Percentiles rank a stretch among this genome's conserved stretches.
Conservation (phyloP, 257 asterid species). For the Scutellaria baicalensis region DNA sequence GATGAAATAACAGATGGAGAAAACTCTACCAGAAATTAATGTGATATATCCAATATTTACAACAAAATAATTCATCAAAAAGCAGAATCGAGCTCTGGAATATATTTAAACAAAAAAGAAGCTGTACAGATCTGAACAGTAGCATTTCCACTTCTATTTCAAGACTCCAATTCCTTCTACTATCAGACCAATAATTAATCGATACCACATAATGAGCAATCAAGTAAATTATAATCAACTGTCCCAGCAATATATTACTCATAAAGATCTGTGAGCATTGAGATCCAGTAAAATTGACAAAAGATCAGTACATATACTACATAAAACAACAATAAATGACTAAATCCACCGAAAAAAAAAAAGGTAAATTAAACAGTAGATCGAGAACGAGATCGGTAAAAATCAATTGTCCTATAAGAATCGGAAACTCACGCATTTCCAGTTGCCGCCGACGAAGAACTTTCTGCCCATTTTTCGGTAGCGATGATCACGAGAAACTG, state of each 20-base stretch:
- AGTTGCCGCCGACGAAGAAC: conserved; percentile 98
- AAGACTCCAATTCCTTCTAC: not conserved
- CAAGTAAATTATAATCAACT: not conserved
- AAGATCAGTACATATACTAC: not conserved
- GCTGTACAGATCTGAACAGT: conserved; percentile 13
- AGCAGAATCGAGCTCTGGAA: not conserved
- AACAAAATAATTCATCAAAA: not conserved
- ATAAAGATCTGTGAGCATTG: not conserved
- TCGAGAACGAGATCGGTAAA: conserved; percentile 10
- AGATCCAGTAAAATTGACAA: not conserved
- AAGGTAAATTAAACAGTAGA: conserved; percentile 1
- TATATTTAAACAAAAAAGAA: not conserved
- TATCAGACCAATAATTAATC: not conserved
- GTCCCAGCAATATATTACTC: not conserved
- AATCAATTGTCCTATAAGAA: not conserved
- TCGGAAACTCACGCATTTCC: conserved; percentile 81
- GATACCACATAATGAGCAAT: not conserved
- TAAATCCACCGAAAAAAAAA: not conserved
- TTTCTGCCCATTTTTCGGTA: conserved; percentile 57
- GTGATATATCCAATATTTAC: not conserved
- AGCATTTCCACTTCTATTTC: not conserved
- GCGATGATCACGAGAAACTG: conserved; percentile 34
- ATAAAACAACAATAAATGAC: not conserved
- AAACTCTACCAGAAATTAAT: not conserved
- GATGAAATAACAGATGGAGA: not conserved